Percentiles rank a stretch among this genome's conserved stretches.
Conservation (phyloP, 345 rosid species). For the Pelargonium nanum region DNA sequence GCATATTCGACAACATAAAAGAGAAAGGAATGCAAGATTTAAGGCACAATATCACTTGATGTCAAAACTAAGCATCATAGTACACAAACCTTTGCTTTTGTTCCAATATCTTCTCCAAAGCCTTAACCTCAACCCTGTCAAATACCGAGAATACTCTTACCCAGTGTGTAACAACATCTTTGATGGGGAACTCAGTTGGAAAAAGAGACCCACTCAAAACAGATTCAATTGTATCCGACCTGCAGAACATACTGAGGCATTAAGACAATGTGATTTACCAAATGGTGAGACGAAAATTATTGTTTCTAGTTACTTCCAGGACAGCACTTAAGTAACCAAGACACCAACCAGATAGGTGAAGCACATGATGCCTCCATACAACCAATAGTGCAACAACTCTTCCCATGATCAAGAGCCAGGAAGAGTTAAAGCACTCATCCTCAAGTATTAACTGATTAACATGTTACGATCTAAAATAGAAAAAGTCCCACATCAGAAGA, state of each 20-base stretch:
- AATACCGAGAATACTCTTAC: constrained; percentile 64
- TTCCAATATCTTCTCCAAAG: constrained; percentile 84
- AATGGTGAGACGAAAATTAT: neutral
- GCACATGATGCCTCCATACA: too few species aligned
- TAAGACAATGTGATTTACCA: constrained; percentile 6
- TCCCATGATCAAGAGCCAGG: too few species aligned
- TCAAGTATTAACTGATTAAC: too few species aligned
- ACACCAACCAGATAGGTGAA: too few species aligned
- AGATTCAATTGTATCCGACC: constrained; percentile 79
- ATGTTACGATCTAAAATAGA: too few species aligned
- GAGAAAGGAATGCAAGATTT: constrained; percentile 5
- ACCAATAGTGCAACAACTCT: too few species aligned
- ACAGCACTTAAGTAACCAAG: too few species aligned
- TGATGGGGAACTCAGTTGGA: constrained; percentile 50
- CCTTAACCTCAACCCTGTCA: constrained; percentile 79
- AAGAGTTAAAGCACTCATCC: too few species aligned
- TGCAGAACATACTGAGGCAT: constrained; percentile 37
- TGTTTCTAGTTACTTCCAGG: too few species aligned
- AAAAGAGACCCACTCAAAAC: constrained; percentile 58
- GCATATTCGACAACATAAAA: constrained; percentile 20
- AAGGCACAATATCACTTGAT: constrained; percentile 6
- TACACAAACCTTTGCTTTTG: constrained; percentile 82
- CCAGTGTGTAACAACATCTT: constrained; percentile 65
- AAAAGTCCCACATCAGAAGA: too few species aligned
- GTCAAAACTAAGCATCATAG: constrained; percentile 16